These are phyloP conservation scores for Colletotrichum acutatum DNA, from an alignment of 2,329 filamentous ascomycete species.

Conservation along the genomic window DNA sequence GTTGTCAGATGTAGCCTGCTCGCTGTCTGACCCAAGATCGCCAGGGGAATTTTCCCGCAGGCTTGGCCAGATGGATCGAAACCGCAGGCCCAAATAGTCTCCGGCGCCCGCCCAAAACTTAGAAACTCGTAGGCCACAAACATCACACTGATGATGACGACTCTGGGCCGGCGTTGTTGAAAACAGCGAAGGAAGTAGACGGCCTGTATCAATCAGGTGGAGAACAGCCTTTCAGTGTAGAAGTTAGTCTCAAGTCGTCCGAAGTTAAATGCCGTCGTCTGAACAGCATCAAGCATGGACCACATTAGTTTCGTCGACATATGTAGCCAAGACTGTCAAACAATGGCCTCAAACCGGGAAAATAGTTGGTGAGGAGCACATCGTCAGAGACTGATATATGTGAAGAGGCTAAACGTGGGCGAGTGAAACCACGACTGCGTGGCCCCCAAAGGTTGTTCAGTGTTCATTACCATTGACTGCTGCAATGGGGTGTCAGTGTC, in stretches of 20 bases:
- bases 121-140: not conserved
- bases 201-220: slow-evolving; percentile 5
- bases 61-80: slow-evolving; percentile 7
- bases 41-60: slow-evolving; percentile 2
- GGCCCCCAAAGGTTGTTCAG: not conserved
- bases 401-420: not conserved
- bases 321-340: slow-evolving; percentile 20
- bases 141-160: slow-evolving; percentile 1
- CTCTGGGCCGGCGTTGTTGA: not conserved
- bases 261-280: slow-evolving; percentile 25
- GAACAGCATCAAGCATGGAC: slow-evolving; percentile 18
- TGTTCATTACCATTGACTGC: not conserved
- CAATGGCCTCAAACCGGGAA: slow-evolving; percentile 17
- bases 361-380: slow-evolving; percentile 1
- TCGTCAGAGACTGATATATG: slow-evolving; percentile 3
- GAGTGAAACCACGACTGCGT: slow-evolving; percentile 21
- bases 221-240: slow-evolving; percentile 12
- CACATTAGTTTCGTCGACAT: slow-evolving; percentile 12
- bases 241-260: slow-evolving; percentile 20
- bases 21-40: not conserved
- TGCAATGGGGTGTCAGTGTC: not conserved
- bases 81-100: slow-evolving; percentile 3
- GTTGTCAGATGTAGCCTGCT: slow-evolving; percentile 1
- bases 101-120: not conserved
- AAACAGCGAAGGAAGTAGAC: not conserved